Evolutionary conservation across 257 asterid species (phyloP).

Genomic region (Striga asiatica): DNA sequence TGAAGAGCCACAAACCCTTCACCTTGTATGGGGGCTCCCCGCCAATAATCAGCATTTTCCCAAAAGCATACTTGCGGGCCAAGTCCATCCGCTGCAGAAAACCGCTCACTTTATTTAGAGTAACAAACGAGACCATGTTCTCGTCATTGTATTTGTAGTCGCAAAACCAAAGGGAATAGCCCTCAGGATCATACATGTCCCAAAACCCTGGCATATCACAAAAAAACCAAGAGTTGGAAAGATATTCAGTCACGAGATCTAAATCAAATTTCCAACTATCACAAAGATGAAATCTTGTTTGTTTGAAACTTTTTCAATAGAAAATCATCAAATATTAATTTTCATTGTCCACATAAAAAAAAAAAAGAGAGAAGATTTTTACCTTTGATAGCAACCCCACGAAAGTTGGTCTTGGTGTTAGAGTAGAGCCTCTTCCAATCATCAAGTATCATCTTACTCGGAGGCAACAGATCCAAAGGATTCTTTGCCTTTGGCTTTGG

Average conservation of each 20-base stretch:
- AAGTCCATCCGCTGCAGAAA: conserved; percentile 92
- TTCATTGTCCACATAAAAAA: neutral
- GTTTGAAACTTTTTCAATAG: too few species aligned
- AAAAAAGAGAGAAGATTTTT: neutral
- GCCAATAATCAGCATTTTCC: conserved; percentile 87
- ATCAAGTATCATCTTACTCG: conserved; percentile 80
- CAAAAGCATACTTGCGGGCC: conserved; percentile 88
- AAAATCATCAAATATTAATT: too few species aligned
- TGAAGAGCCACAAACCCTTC: conserved; percentile 93
- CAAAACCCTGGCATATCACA: conserved; percentile 54
- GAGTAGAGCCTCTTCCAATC: conserved; percentile 98
- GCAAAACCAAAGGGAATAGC: conserved; percentile 95
- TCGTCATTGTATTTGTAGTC: conserved; percentile 89
- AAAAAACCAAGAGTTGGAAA: neutral
- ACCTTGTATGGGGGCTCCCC: conserved; percentile 73
- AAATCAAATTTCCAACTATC: too few species aligned
- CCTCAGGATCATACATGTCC: conserved; percentile 98
- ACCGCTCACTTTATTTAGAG: conserved; percentile 86
- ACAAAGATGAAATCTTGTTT: too few species aligned
- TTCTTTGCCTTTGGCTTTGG: conserved; percentile 92
- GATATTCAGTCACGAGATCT: too few species aligned
- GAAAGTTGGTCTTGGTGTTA: conserved; percentile 87
- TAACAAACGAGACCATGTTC: conserved; percentile 74
- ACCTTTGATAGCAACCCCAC: conserved; percentile 92
- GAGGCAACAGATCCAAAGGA: conserved; percentile 88